Evolutionary conservation across 805 yeast genomes (phyloP).

Genomic region (Yarrowia sp.): DNA sequence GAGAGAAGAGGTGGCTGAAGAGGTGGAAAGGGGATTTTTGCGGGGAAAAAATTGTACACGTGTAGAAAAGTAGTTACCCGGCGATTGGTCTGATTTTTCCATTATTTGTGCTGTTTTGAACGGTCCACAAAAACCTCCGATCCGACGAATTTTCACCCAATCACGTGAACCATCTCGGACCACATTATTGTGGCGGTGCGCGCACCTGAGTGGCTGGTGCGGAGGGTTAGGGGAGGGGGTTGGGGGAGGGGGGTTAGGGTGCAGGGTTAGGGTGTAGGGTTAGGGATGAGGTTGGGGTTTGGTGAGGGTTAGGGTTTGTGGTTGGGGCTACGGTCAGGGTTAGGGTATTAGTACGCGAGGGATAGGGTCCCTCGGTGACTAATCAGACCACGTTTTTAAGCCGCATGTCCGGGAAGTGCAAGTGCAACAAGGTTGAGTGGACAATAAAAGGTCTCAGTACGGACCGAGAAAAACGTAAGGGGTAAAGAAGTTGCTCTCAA

Average conservation of each 20-base stretch:
- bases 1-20: neutral
- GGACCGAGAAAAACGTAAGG: too few relatives aligned
- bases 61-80: neutral
- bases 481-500: too few relatives aligned
- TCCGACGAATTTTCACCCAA: neutral
- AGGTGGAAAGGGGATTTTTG: too few relatives aligned
- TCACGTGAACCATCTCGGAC: constrained; percentile 4
- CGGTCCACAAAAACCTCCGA: neutral
- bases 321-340: neutral
- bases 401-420: too few relatives aligned
- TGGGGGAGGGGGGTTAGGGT: neutral
- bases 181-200: neutral
- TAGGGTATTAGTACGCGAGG: neutral
- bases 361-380: too few relatives aligned
- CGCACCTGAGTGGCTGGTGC: neutral
- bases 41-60: too few relatives aligned
- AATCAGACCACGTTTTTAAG: too few relatives aligned
- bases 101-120: neutral
- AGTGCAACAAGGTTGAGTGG: too few relatives aligned
- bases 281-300: neutral
- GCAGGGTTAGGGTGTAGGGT: neutral
- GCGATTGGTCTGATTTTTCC: neutral
- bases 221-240: neutral
- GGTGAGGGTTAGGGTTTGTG: neutral
- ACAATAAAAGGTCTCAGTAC: too few relatives aligned